Conservation (phyloP, 2,329 filamentous ascomycete species). For the Trichoderma gracile region DNA sequence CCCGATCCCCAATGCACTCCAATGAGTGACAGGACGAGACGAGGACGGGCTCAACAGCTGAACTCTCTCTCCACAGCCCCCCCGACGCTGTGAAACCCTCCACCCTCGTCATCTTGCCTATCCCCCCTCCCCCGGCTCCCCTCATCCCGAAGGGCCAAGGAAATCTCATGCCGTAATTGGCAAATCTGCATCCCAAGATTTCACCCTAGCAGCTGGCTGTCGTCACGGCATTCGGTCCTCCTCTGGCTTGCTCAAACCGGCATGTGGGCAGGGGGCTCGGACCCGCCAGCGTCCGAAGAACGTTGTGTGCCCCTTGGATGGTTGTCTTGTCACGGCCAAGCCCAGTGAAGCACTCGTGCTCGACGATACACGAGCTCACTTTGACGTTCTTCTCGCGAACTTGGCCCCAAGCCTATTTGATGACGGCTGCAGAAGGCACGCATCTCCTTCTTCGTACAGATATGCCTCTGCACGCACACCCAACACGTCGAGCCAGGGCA, state of each 20-base stretch:
- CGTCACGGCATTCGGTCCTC: neutral
- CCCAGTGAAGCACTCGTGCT: neutral
- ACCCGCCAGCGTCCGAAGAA: neutral
- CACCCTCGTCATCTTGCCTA: neutral
- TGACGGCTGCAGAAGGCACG: neutral
- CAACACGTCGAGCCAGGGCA: neutral
- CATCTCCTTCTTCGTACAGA: neutral
- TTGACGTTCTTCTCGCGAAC: too few species aligned
- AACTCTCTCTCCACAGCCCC: conserved; percentile 4
- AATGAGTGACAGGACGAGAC: too few species aligned
- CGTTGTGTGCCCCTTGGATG: neutral
- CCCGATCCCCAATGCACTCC: neutral
- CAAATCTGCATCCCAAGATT: neutral
- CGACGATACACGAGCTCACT: too few species aligned
- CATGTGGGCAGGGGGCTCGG: conserved; percentile 5
- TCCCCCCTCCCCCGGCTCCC: neutral
- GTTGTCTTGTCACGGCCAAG: neutral
- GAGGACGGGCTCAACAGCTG: neutral
- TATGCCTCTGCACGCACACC: neutral
- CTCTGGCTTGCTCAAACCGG: neutral
- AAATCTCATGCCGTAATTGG: neutral
- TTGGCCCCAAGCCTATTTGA: too few species aligned
- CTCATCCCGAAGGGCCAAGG: neutral
- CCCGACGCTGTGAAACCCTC: conserved; percentile 9
- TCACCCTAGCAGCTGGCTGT: neutral